Evolutionary conservation across 805 yeast species (phyloP).

Genomic region (Ogataea methylovora): DNA sequence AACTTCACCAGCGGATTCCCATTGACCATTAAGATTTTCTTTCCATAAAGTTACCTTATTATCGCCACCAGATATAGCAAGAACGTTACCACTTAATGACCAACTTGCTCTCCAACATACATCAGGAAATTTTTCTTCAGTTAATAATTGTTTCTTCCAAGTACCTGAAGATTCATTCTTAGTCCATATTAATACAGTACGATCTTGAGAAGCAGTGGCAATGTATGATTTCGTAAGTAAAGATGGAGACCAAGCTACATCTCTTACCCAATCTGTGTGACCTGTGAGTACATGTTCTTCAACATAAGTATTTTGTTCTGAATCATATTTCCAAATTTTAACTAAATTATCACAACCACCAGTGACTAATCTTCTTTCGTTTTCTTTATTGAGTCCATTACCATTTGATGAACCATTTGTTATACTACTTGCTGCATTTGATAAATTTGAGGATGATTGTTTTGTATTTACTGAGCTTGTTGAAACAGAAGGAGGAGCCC

Average conservation of each 20-base stretch:
- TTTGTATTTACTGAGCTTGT: neutral
- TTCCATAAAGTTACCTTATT: constrained; percentile 95
- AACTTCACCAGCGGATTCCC: constrained; percentile 98
- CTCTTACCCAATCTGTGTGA: constrained; percentile 98
- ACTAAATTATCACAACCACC: constrained; percentile 95
- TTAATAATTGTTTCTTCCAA: constrained; percentile 78
- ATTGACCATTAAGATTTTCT: constrained; percentile 83
- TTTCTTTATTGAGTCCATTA: constrained; percentile 26
- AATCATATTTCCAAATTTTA: constrained; percentile 77
- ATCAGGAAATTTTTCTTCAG: constrained; percentile 83
- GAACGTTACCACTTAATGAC: constrained; percentile 92
- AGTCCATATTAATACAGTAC: constrained; percentile 92
- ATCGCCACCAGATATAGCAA: constrained; percentile 95
- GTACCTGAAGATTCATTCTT: constrained; percentile 33
- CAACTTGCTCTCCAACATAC: constrained; percentile 98
- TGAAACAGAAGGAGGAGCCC: constrained; percentile 58
- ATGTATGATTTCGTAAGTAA: constrained; percentile 79
- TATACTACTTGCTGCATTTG: neutral
- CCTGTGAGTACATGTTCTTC: constrained; percentile 79
- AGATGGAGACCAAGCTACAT: constrained; percentile 97
- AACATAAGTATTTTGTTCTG: constrained; percentile 46
- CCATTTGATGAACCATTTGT: constrained; percentile 1
- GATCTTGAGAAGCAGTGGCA: constrained; percentile 96
- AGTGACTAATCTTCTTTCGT: constrained; percentile 72
- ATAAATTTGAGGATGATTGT: neutral